Percentiles rank a stretch among this genome's conserved stretches.
Evolutionary conservation across 495 filamentous ascomycete species (phyloP).

Genomic region (Neurospora terricola): DNA sequence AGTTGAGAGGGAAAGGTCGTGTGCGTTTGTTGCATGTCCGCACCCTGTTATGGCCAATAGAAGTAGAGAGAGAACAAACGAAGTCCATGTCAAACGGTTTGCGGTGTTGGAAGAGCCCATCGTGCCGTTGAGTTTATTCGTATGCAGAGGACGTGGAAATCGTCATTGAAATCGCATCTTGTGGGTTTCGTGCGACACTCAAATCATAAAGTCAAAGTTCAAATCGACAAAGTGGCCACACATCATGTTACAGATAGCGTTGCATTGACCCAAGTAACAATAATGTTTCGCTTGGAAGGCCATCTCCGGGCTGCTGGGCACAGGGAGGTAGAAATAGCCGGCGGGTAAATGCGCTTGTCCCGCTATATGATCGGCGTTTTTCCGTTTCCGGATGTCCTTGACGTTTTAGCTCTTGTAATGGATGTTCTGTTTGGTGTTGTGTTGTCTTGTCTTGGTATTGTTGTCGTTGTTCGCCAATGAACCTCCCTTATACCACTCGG

Average conservation of each 20-base stretch:
- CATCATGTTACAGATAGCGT: neutral
- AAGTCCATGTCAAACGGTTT: neutral
- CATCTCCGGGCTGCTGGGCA: neutral
- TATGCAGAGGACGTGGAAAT: neutral
- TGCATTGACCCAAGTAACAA: neutral
- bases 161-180: neutral
- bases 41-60: neutral
- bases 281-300: neutral
- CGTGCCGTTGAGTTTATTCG: neutral
- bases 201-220: neutral
- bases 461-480: too few relatives aligned
- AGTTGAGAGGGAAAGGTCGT: too few relatives aligned
- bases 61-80: neutral
- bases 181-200: neutral
- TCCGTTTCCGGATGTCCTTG: neutral
- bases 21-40: too few relatives aligned
- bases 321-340: conserved; percentile 1
- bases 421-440: too few relatives aligned
- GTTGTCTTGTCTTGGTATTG: too few relatives aligned
- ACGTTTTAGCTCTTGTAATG: too few relatives aligned
- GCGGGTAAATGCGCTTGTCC: neutral
- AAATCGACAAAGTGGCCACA: neutral
- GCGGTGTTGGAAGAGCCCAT: neutral
- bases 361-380: neutral
- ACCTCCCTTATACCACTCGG: neutral